A percentile compares a stretch with the other conserved stretches of the same genome.
Conservation (phyloP, 371 early-diverging fungal genomes). For the Syncephalis fuscata region DNA sequence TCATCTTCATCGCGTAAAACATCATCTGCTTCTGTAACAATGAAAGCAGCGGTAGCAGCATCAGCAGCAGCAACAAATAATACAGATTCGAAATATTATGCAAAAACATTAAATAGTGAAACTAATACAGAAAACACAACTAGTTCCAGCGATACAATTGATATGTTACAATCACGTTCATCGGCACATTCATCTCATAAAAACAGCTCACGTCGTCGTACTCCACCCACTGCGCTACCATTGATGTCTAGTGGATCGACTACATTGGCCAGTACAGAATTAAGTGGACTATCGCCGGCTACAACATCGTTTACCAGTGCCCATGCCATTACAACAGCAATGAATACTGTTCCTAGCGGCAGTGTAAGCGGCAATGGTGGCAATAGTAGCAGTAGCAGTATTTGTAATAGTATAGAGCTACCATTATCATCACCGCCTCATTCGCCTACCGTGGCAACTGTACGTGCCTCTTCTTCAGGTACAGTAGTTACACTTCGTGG, state of each 20-base stretch:
- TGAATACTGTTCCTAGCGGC: neutral
- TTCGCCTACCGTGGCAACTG: neutral
- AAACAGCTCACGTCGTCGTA: neutral
- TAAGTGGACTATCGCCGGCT: neutral
- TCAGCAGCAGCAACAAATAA: conserved; percentile 13
- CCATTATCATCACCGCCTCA: neutral
- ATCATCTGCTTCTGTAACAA: conserved; percentile 8
- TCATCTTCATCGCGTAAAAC: neutral
- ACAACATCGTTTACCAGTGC: neutral
- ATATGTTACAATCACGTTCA: neutral
- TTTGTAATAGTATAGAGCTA: neutral
- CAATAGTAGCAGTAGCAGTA: neutral
- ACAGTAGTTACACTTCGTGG: neutral
- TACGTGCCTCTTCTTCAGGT: neutral
- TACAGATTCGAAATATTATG: conserved; percentile 4
- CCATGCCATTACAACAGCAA: neutral
- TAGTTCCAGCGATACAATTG: too few relatives aligned
- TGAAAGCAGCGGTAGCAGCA: too few relatives aligned
- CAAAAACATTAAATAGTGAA: too few relatives aligned
- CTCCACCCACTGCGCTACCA: neutral
- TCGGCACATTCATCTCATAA: conserved; percentile 1
- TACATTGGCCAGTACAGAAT: neutral
- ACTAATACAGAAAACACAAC: too few relatives aligned
- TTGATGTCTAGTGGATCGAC: neutral
- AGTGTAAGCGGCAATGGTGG: neutral